These are phyloP conservation scores for Fennellomyces sp. DNA, from an alignment of 371 early-diverging fungal species.

Conservation along the genomic window DNA sequence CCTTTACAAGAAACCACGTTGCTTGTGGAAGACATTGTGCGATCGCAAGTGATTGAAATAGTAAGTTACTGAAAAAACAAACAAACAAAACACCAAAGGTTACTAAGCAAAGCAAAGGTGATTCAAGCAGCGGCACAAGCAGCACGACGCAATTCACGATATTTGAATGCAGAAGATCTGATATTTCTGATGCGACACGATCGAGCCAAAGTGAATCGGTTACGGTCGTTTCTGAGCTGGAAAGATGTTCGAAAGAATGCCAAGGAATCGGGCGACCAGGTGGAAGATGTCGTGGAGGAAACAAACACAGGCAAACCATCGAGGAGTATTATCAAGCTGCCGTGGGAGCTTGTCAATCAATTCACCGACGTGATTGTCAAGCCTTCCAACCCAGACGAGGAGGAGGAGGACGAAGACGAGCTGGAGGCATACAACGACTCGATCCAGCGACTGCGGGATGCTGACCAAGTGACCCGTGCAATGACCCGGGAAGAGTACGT, in stretches of 20 bases:
- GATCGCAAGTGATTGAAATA: slow-evolving; percentile 94
- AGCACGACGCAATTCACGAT: slow-evolving; percentile 79
- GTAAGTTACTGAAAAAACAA: slow-evolving; percentile 45
- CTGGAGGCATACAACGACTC: slow-evolving; percentile 88
- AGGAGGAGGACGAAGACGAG: slow-evolving; percentile 84
- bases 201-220: slow-evolving; percentile 87
- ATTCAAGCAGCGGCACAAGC: slow-evolving; percentile 88
- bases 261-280: slow-evolving; percentile 75
- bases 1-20: slow-evolving; percentile 85
- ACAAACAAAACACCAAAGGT: too few species aligned
- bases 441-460: slow-evolving; percentile 74
- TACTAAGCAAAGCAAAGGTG: slow-evolving; percentile 54
- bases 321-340: slow-evolving; percentile 83
- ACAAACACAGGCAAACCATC: slow-evolving; percentile 65
- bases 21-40: slow-evolving; percentile 93
- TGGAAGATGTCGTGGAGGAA: slow-evolving; percentile 73
- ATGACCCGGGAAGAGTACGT: slow-evolving; percentile 99
- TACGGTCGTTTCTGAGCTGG: slow-evolving; percentile 91
- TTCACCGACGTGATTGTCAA: slow-evolving; percentile 70
- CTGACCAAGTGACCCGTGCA: slow-evolving; percentile 90
- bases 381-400: slow-evolving; percentile 67
- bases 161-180: slow-evolving; percentile 88
- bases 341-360: slow-evolving; percentile 88
- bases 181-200: slow-evolving; percentile 97
- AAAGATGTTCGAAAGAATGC: slow-evolving; percentile 95